Evolutionary conservation across 2,329 filamentous ascomycete genomes (phyloP), one percentile per base, ranked within the genome.

Genomic region (Ceratocystis eucalypticola): DNA sequence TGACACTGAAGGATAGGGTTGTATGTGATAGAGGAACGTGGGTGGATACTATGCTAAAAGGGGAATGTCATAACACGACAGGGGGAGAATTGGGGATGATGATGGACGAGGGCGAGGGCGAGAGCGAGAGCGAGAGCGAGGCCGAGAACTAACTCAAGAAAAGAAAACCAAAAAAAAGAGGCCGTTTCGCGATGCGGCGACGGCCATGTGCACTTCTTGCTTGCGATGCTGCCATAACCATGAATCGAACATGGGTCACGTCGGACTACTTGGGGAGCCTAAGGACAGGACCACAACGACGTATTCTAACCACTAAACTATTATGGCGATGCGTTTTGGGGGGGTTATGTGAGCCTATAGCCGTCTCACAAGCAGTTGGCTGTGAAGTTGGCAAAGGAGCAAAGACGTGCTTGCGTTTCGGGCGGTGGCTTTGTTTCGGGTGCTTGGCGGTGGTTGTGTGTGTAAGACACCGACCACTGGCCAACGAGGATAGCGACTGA

Each of bases 241-340:
- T 66, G 65, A 66, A 66, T 66, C 65, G 65, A 66, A 66, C 46
- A 66, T 66, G 59, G 65, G 61, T 66, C 59, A 66, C 70, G 37
- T 61, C 53, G 55, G 64, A 46, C 48, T 53, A 61, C 30, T 48
- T 46, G 22, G 37, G 55, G 17, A 2, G 7, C 22, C 15, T 46
- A n/a, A 33, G 44, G 61, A 45, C 55, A 45, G 55, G 61, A 45
- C 55, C 64, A 65, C 64, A 65, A 65, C 64, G 55, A 61, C 53
- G 46, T 65, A 65, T 65, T 65, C 64, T 65, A 65, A 65, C 37
- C 55, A 65, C 59, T 65, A 65, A 65, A 62, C 64, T 62, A 65
- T 65, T 65, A 65, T 65, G 25, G 64, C 53, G 37, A 33, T 22
- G 41, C 2, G 22, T 25, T 10, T 30, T 30, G 2, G 30, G 30